Evolutionary conservation across 1,284 basidiomycete genomes (phyloP).

Genomic region (Ganoderma sinense): DNA sequence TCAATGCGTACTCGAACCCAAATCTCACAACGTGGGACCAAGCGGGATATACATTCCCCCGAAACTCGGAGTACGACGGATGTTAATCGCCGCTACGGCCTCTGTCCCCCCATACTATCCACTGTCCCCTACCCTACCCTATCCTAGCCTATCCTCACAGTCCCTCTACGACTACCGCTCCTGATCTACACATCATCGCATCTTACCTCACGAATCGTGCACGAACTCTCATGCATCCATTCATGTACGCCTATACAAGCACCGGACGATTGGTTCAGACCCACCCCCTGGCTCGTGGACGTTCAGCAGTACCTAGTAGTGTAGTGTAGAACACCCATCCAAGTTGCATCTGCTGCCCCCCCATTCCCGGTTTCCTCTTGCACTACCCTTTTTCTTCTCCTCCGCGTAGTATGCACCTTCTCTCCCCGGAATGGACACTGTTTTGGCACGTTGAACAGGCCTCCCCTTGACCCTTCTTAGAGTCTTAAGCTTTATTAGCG

Average conservation of each 20-base stretch:
- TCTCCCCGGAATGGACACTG: constrained; percentile 7
- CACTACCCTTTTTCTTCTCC: constrained; percentile 7
- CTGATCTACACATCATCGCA: constrained; percentile 11
- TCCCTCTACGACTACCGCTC: not conserved
- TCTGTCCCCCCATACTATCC: not conserved
- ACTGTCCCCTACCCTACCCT: constrained; percentile 10
- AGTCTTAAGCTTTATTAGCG: constrained; percentile 7
- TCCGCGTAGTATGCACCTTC: not conserved
- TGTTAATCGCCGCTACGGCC: constrained; percentile 46
- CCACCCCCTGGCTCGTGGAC: not conserved
- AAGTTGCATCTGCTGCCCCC: constrained; percentile 12
- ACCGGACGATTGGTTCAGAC: constrained; percentile 18
- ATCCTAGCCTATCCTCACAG: not conserved
- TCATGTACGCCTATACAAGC: constrained; percentile 30
- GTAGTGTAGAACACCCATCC: constrained; percentile 30
- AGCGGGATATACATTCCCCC: constrained; percentile 74
- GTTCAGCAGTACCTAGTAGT: constrained; percentile 12
- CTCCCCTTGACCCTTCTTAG: not conserved
- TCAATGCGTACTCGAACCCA: constrained; percentile 71
- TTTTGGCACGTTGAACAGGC: constrained; percentile 3
- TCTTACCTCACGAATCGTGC: constrained; percentile 28
- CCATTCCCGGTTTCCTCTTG: constrained; percentile 13
- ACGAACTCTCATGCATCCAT: constrained; percentile 30
- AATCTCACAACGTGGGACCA: constrained; percentile 80
- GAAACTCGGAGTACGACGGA: constrained; percentile 61